phyloP scores from a whole-genome alignment of 2,329 filamentous ascomycete species.

The Myriosclerotinia curreyana region DNA sequence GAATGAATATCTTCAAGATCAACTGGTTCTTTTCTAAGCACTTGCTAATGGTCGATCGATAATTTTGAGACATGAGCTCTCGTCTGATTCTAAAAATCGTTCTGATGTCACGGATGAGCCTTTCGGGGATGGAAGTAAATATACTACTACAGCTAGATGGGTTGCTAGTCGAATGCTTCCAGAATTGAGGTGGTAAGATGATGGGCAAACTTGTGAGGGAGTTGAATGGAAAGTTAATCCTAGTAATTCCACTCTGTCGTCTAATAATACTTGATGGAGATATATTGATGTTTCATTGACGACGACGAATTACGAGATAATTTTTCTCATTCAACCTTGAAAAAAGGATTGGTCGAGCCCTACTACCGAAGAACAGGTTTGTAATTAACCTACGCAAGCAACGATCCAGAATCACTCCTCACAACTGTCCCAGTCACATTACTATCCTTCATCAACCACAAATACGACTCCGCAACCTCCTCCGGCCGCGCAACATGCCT shows the following conservation, averaged over 20 bases:
- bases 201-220: conserved; percentile 43
- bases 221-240: conserved; percentile 38
- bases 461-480: conserved; percentile 46
- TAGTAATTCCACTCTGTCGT: not conserved
- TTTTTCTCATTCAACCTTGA: not conserved
- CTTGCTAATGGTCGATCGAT: conserved; percentile 51
- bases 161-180: conserved; percentile 53
- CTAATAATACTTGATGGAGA: not conserved
- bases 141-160: conserved; percentile 60
- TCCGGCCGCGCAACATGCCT: conserved; percentile 36
- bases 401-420: conserved; percentile 26
- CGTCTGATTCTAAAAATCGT: conserved; percentile 18
- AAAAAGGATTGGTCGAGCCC: not conserved
- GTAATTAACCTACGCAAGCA: conserved; percentile 5
- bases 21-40: conserved; percentile 50
- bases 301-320: too few relatives aligned
- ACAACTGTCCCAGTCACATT: conserved; percentile 41
- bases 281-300: not conserved
- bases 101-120: conserved; percentile 49
- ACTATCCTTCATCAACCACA: conserved; percentile 46
- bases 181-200: conserved; percentile 49
- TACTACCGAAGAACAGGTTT: not conserved
- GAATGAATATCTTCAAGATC: too few relatives aligned
- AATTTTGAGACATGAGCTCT: conserved; percentile 26
- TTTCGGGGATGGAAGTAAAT: conserved; percentile 55